phyloP scores from a whole-genome alignment of 163 green algal genomes.

The Chlamydomonas reinhardtii region DNA sequence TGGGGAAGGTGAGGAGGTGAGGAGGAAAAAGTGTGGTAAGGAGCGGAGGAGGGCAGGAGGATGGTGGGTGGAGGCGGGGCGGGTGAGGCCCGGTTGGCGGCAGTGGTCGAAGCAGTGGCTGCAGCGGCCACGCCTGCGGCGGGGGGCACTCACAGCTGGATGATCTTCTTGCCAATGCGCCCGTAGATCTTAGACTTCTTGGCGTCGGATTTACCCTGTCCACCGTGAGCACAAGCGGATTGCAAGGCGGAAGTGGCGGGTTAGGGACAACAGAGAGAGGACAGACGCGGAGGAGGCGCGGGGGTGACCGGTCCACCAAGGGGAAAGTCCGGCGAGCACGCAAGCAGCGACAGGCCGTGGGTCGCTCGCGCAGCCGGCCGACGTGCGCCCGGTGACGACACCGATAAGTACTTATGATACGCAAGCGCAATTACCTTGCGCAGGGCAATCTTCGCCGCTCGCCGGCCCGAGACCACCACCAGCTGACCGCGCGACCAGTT shows the following conservation, averaged over 20 bases:
- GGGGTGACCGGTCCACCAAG: no score
- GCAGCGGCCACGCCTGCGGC: no score
- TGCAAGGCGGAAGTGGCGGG: no score
- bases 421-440: constrained; percentile 83
- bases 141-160: constrained; percentile 57
- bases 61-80: no score
- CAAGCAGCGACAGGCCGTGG: background rate
- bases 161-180: constrained; percentile 79
- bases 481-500: constrained; percentile 13
- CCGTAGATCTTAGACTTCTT: constrained; percentile 91
- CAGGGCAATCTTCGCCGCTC: constrained; percentile 84
- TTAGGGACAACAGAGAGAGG: no score
- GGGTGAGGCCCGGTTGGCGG: background rate
- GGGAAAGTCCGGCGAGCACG: no score
- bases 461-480: constrained; percentile 70
- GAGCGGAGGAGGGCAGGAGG: background rate
- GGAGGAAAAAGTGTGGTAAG: no score
- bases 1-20: background rate
- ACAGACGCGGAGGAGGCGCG: no score
- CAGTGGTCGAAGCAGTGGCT: no score
- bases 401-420: background rate
- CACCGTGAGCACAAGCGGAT: background rate
- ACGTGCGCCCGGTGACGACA: no score
- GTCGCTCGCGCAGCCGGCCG: background rate
- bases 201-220: constrained; percentile 74